Base-by-base conservation (phyloP, 306 rosid genomes). In the Acacia crassicarpa region DNA sequence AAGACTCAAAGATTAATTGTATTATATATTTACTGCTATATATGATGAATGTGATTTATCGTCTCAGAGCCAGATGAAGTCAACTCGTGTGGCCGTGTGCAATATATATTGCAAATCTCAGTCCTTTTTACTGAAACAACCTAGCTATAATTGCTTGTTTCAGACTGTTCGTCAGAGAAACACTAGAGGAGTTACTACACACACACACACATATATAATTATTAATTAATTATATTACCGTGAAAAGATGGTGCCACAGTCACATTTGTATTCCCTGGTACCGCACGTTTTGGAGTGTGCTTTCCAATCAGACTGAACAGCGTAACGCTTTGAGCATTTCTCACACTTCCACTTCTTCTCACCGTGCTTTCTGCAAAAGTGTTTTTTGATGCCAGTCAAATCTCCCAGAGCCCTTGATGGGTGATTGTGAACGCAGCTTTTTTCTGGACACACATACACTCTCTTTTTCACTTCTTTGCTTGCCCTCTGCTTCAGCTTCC, bases 301-400 rank as follows among this genome's bases (percentile, higher is more conserved):
- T 79, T 94, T 94, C 98, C 98, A 92, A 10, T 94, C 98, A 0
- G 98, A 94, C 87, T 94, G 98, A 27, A 94, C 98, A 16, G 98
- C 98, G 49, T 94, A 94, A 16, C 93, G 86, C 85, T 94, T 94
- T 17, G 98, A 89, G 82, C 98, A 94, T 68, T 94, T 94, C 51
- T 91, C 94, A 20, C 98, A 93, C 91, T 93, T 94, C 97, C 98
- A 91, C 87, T 91, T 94, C 92, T 94, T 94, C 85, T 94, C 98
- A 1, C 98, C 98, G 30, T 94, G 98, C 83, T 94, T 94, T 58
- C 98, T 76, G 69, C 98, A 92, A n/a, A 94, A 94, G 94, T 94
- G 98, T 86, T 94, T 94, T 76, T 94, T 94, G 16, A 94, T 92
- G n/a, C 98, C 97, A 3, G 98, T 94, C 25, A 94, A 84, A 80